Evolutionary conservation across 148 eudicot species (phyloP), one percentile per base, ranked within the genome.

Genomic region (Bassia scoparia): DNA sequence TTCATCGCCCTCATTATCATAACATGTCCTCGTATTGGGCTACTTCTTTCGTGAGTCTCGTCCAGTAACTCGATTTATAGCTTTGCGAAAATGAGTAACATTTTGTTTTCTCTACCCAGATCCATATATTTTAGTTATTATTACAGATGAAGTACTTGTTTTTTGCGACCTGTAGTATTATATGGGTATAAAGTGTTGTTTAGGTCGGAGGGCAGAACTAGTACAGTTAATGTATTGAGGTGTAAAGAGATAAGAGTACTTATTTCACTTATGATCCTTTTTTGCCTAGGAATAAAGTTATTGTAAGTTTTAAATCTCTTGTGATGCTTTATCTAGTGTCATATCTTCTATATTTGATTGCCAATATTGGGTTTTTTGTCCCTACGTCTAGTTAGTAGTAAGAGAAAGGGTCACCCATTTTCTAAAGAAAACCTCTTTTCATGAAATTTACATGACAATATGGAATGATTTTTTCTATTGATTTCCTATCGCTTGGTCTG

Each of bases 1-100:
- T 65, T 60, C 76, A 29, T 68, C 87, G 27, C 73, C 85, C 54
- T 83, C 89, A 17, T 64, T 77, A n/a, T n/a, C n/a, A n/a, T n/a
- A n/a, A n/a, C n/a, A n/a, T n/a, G n/a, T n/a, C n/a, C n/a, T n/a
- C n/a, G n/a, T n/a, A n/a, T n/a, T n/a, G n/a, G n/a, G n/a, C n/a
- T n/a, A n/a, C n/a, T n/a, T n/a, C n/a, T n/a, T n/a, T n/a, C n/a
- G n/a, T n/a, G n/a, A n/a, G n/a, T n/a, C n/a, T n/a, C n/a, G n/a
- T n/a, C n/a, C n/a, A n/a, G n/a, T n/a, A n/a, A n/a, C n/a, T n/a
- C n/a, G n/a, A n/a, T n/a, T n/a, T n/a, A n/a, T n/a, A n/a, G n/a
- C n/a, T n/a, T n/a, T n/a, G n/a, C n/a, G n/a, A n/a, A n/a, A n/a
- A n/a, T n/a, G n/a, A n/a, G n/a, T n/a, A n/a, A n/a, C n/a, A n/a